Evolutionary conservation across 2,329 filamentous ascomycete genomes (phyloP).

Genomic region (Xylariaceae sp.): DNA sequence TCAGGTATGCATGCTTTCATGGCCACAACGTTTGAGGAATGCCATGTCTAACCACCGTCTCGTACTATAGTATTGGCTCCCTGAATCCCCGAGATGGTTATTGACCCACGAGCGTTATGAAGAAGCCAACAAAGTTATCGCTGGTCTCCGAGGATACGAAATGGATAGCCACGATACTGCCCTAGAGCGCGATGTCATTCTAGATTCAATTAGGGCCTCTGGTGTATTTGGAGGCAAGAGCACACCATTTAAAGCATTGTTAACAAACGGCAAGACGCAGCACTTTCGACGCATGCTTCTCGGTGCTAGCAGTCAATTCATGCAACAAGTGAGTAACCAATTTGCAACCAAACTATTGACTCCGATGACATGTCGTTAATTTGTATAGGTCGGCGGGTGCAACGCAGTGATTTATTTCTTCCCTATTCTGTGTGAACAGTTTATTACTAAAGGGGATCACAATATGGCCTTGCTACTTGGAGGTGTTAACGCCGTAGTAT

Average conservation of each 20-base stretch:
- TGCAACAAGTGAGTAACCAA: constrained; percentile 49
- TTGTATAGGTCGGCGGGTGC: constrained; percentile 46
- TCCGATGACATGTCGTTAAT: background rate
- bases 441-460: constrained; percentile 38
- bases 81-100: constrained; percentile 46
- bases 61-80: constrained; percentile 34
- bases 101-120: constrained; percentile 48
- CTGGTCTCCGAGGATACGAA: constrained; percentile 39
- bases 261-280: constrained; percentile 63
- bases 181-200: constrained; percentile 57
- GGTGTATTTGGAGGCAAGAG: constrained; percentile 41
- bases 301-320: constrained; percentile 56
- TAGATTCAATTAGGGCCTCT: constrained; percentile 60
- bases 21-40: too few species aligned
- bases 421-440: constrained; percentile 53
- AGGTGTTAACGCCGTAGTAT: constrained; percentile 57
- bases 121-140: constrained; percentile 37
- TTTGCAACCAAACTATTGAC: background rate
- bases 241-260: constrained; percentile 51
- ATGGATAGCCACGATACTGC: constrained; percentile 55
- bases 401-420: constrained; percentile 61
- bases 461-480: constrained; percentile 53
- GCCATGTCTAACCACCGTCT: too few species aligned
- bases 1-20: too few species aligned
- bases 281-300: constrained; percentile 64